These are phyloP conservation scores for Hortiboletus flavorubellus DNA, from an alignment of 768 basidiomycete species.

Conservation along the genomic window DNA sequence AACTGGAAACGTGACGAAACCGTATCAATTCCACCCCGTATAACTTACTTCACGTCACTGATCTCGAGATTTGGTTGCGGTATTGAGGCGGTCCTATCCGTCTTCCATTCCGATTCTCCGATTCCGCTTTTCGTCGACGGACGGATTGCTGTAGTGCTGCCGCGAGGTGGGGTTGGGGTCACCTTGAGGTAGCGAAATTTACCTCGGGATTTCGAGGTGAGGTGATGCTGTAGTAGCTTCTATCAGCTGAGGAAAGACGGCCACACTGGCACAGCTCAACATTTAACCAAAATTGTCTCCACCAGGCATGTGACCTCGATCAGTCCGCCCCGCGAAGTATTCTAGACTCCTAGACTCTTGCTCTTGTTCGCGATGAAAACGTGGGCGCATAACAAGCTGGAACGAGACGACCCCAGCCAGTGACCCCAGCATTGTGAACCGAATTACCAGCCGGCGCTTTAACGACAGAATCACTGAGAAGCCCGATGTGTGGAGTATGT, in stretches of 20 bases:
- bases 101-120: slow-evolving; percentile 1
- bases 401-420: no score
- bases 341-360: background rate
- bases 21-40: background rate
- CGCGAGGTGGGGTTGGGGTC: no score
- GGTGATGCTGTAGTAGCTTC: background rate
- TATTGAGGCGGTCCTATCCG: slow-evolving; percentile 5
- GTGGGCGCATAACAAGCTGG: background rate
- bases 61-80: background rate
- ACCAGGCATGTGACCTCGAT: background rate
- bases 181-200: no score
- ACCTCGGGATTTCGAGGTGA: no score
- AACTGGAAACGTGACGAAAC: slow-evolving; percentile 1
- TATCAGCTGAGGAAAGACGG: background rate
- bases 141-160: background rate
- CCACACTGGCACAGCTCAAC: background rate
- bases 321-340: background rate
- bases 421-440: no score
- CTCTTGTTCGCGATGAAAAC: background rate
- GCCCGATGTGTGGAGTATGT: no score
- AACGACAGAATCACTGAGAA: no score
- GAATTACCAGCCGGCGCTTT: no score
- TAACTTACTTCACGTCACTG: background rate
- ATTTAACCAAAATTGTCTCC: background rate
- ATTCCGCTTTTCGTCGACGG: slow-evolving; percentile 13